Evolutionary conservation across 1,284 basidiomycete species (phyloP).

Genomic region (Ustilago cynodontis): DNA sequence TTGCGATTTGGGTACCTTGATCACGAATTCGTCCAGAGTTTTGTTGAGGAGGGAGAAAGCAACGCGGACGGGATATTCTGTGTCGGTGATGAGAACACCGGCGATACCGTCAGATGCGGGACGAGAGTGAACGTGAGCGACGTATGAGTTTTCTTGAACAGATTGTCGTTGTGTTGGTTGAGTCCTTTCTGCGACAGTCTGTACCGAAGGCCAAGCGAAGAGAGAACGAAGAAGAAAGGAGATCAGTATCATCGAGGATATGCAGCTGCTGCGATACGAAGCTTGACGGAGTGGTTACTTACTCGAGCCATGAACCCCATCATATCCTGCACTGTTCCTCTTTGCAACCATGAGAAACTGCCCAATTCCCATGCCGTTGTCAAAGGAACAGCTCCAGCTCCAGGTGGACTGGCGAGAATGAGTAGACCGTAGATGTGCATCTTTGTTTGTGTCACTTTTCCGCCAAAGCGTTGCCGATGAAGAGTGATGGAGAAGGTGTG

Average conservation of each 20-base stretch:
- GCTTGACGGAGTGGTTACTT: conserved; percentile 39
- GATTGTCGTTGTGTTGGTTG: conserved; percentile 79
- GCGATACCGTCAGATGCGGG: conserved; percentile 69
- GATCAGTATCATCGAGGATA: too few species aligned
- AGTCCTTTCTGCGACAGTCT: conserved; percentile 91
- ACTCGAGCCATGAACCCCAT: conserved; percentile 70
- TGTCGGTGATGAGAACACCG: conserved; percentile 93
- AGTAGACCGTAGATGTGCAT: conserved; percentile 61
- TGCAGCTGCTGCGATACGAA: too few species aligned
- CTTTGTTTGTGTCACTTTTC: neutral
- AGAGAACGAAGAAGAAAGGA: neutral
- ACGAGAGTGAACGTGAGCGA: conserved; percentile 84
- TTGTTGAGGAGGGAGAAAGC: conserved; percentile 96
- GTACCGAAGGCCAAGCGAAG: neutral
- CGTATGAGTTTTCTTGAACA: conserved; percentile 93
- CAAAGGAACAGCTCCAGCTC: conserved; percentile 75
- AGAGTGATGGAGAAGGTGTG: conserved; percentile 1
- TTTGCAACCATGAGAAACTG: conserved; percentile 94
- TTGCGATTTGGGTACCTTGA: conserved; percentile 79
- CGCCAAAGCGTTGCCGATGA: neutral
- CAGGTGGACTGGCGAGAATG: conserved; percentile 66
- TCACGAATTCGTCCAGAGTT: conserved; percentile 90
- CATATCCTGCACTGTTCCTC: conserved; percentile 72
- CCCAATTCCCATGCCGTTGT: conserved; percentile 84
- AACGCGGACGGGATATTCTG: conserved; percentile 95